These are phyloP conservation scores for Skeletonema menzelii DNA, from an alignment of 108 stramenopile species.

Conservation along the genomic window DNA sequence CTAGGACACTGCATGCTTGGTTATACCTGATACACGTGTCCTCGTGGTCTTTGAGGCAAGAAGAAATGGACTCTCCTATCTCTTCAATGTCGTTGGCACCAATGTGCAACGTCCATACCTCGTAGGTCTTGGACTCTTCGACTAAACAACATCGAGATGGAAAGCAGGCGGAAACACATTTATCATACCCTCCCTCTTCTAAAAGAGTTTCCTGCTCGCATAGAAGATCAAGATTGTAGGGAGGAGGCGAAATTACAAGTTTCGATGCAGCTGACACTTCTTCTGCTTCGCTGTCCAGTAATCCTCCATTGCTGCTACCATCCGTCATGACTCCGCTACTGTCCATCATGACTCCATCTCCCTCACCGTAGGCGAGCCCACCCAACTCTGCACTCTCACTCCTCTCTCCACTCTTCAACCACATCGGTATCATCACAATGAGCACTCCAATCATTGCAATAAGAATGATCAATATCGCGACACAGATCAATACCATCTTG, in stretches of 20 bases:
- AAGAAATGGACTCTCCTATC: slow-evolving; percentile 7
- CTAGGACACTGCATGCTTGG: slow-evolving; percentile 3
- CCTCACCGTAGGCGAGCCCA: neutral
- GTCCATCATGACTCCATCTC: neutral
- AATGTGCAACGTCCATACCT: slow-evolving; percentile 4
- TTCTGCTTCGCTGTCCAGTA: neutral
- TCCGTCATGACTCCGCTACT: neutral
- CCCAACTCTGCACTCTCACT: neutral
- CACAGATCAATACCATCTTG: neutral
- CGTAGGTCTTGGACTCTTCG: neutral
- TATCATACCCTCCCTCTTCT: slow-evolving; percentile 6
- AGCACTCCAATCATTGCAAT: neutral
- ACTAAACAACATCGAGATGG: slow-evolving; percentile 9
- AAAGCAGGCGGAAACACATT: slow-evolving; percentile 5
- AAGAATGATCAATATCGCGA: neutral
- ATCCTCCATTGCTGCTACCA: neutral
- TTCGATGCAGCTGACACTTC: neutral
- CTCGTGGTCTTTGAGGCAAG: neutral
- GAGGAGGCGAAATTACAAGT: neutral
- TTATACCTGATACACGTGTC: slow-evolving; percentile 5
- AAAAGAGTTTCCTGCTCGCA: slow-evolving; percentile 2
- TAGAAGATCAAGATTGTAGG: neutral
- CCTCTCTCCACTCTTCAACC: neutral
- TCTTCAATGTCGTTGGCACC: neutral
- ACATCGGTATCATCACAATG: neutral